Evolutionary conservation across 768 basidiomycete genomes (phyloP), one percentile per base, ranked within the genome.

Genomic region (Mycena floridula): DNA sequence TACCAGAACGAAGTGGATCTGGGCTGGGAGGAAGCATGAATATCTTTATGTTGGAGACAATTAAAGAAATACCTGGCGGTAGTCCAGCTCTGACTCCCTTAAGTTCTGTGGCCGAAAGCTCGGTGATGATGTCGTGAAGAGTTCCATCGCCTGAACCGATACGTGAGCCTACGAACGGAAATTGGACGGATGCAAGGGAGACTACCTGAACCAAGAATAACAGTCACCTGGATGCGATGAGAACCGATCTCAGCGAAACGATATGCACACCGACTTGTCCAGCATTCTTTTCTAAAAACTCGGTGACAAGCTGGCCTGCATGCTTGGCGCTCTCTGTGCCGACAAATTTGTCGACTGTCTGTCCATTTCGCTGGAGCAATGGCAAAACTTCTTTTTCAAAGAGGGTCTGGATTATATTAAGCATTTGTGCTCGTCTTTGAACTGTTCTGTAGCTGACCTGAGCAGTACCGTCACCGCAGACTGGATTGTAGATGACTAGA

Each of bases 141-240:
- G 93, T 96, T 15, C 94, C 94, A 61, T 98, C 94, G 7, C 94
- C 94, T 4, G 93, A 91, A 13, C 75, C 77, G 21, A 92, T n/a
- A n/a, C n/a, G n/a, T n/a, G n/a, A n/a, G n/a, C n/a, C n/a, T n/a
- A n/a, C n/a, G n/a, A n/a, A n/a, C n/a, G n/a, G n/a, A n/a, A n/a
- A n/a, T n/a, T n/a, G n/a, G n/a, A n/a, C n/a, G n/a, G n/a, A n/a
- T n/a, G n/a, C n/a, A n/a, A n/a, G n/a, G n/a, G n/a, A n/a, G n/a
- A n/a, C n/a, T n/a, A n/a, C n/a, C n/a, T n/a, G n/a, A n/a, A n/a
- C n/a, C n/a, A n/a, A n/a, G 67, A 41, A 87, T 57, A 38, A 87
- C 57, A 1, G 72, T 60, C 59, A 22, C 43, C 50, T n/a, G n/a
- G n/a, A n/a, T n/a, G n/a, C n/a, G n/a, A n/a, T n/a, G n/a, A n/a